phyloP scores from a whole-genome alignment of 208 protist species.

The Herpetomonas muscarum region DNA sequence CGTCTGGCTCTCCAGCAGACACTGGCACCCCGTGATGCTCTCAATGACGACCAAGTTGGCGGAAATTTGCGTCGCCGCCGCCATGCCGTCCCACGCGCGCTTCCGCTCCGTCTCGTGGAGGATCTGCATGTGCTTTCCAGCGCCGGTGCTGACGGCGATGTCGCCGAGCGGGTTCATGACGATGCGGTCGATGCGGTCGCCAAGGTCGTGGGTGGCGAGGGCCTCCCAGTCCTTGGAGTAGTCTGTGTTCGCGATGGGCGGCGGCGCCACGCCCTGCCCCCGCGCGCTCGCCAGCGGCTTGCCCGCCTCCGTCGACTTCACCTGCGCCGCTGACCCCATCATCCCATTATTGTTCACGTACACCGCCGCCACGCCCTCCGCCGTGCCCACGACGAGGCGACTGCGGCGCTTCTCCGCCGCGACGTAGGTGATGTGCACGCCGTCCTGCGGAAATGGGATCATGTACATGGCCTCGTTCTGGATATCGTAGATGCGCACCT shows the following conservation, averaged over 20 bases:
- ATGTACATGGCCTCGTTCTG: constrained; percentile 65
- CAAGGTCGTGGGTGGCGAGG: constrained; percentile 61
- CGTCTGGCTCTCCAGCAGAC: constrained; percentile 63
- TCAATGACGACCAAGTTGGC: constrained; percentile 84
- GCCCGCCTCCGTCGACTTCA: background rate
- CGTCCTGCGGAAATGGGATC: constrained; percentile 48
- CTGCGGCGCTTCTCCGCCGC: constrained; percentile 26
- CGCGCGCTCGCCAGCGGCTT: background rate
- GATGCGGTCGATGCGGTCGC: constrained; percentile 56
- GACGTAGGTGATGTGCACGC: constrained; percentile 53
- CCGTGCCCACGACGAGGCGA: constrained; percentile 52
- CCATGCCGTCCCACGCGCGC: constrained; percentile 76
- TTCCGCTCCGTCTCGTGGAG: constrained; percentile 86
- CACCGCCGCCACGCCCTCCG: constrained; percentile 63
- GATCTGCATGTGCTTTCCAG: constrained; percentile 56
- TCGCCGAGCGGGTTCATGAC: constrained; percentile 51
- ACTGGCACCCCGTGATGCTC: constrained; percentile 79
- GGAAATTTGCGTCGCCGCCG: constrained; percentile 84
- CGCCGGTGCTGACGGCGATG: constrained; percentile 48
- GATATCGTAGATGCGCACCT: constrained; percentile 81
- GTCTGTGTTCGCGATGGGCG: constrained; percentile 17
- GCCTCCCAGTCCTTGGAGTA: constrained; percentile 61
- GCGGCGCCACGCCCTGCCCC: constrained; percentile 7
- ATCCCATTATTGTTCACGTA: constrained; percentile 46
- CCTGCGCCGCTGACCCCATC: background rate